These are phyloP conservation scores for Dioscorea alata DNA, from an alignment of 106 monocot genomes.

Conservation along the genomic window DNA sequence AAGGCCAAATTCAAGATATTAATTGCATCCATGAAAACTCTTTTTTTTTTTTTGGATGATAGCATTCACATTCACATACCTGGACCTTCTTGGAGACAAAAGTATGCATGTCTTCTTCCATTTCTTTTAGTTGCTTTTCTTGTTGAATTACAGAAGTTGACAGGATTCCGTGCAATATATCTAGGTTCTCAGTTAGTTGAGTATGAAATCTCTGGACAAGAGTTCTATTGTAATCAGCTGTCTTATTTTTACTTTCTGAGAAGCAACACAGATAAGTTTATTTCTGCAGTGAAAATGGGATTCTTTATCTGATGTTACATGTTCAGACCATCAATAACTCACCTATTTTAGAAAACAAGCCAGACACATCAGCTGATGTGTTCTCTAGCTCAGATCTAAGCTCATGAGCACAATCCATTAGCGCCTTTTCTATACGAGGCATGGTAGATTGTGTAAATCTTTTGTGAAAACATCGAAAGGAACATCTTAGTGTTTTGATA, in stretches of 20 bases:
- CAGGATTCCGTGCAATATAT: constrained; percentile 43
- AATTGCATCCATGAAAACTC: too few species aligned
- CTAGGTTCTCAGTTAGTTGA: constrained; percentile 48
- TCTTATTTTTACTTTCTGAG: constrained; percentile 67
- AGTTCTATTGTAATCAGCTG: constrained; percentile 49
- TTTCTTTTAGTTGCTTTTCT: constrained; percentile 63
- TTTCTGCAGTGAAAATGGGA: too few species aligned
- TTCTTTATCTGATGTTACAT: background rate
- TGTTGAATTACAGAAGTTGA: constrained; percentile 53
- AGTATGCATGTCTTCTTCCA: constrained; percentile 53
- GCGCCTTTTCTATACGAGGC: constrained; percentile 35
- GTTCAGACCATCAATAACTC: constrained; percentile 5
- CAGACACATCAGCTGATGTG: constrained; percentile 61
- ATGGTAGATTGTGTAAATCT: too few species aligned
- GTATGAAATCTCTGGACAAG: constrained; percentile 43
- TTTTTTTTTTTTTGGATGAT: too few species aligned
- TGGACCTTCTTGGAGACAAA: constrained; percentile 51
- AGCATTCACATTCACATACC: constrained; percentile 17
- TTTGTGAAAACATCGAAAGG: too few species aligned
- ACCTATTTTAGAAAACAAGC: constrained; percentile 82
- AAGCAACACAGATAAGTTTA: background rate
- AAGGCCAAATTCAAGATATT: too few species aligned
- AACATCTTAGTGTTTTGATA: too few species aligned
- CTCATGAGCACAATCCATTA: constrained; percentile 44
- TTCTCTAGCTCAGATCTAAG: constrained; percentile 64